Percentiles rank a stretch among this genome's conserved stretches.
Conservation (phyloP, 192 early-diverging fungal species). For the Backusella circina region DNA sequence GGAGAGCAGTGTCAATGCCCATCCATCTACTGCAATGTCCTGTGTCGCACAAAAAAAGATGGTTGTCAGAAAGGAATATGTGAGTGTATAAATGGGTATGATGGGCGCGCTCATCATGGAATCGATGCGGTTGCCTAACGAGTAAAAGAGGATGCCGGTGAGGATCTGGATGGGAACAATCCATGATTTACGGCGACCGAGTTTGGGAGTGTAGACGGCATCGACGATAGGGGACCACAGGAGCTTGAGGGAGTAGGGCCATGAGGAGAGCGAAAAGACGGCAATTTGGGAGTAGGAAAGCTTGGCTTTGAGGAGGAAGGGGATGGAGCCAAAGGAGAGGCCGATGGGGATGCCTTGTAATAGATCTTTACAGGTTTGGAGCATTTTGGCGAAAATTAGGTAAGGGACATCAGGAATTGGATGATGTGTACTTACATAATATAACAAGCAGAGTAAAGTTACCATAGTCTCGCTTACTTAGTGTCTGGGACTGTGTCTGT, state of each 20-base stretch:
- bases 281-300: constrained; percentile 93
- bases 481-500: neutral
- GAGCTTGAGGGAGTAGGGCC: constrained; percentile 97
- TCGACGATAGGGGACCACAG: constrained; percentile 98
- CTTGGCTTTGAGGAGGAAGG: constrained; percentile 92
- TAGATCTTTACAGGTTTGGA: constrained; percentile 44
- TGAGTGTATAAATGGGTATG: constrained; percentile 67
- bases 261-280: constrained; percentile 89
- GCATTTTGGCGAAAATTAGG: neutral
- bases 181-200: constrained; percentile 97
- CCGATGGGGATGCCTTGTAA: constrained; percentile 96
- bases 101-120: constrained; percentile 37
- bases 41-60: constrained; percentile 97
- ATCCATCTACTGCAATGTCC: constrained; percentile 77
- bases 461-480: constrained; percentile 17
- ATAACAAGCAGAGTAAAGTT: constrained; percentile 53
- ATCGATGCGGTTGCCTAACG: constrained; percentile 79
- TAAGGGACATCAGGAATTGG: neutral
- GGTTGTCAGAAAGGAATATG: constrained; percentile 71
- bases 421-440: constrained; percentile 45
- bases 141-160: constrained; percentile 79
- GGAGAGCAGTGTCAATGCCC: constrained; percentile 90
- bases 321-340: constrained; percentile 84
- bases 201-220: constrained; percentile 70
- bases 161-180: constrained; percentile 95